Evolutionary conservation across 2,329 filamentous ascomycete species (phyloP), one percentile per base, ranked within the genome.

Genomic region (Colletotrichum spaethianum): DNA sequence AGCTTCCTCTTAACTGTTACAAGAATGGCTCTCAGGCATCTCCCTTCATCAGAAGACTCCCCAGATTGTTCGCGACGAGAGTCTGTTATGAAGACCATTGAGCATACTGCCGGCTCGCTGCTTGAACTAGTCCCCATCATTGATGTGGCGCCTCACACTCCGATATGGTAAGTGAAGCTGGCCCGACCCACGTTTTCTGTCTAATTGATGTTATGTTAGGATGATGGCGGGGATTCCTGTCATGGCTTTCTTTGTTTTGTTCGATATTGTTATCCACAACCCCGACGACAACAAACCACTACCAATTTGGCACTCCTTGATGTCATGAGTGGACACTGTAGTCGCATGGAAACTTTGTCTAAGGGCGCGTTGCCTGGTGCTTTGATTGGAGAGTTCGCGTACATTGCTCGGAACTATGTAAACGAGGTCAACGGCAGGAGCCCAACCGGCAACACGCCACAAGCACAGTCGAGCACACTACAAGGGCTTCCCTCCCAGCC

Each of bases 331-430:
- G 83, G 81, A 1, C 83, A 85, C 71, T 85, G 85, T 59, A 83
- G 80, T 63, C 78, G 80, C 4, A 74, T 85, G 18, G 84, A 85
- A 63, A 81, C 79, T 56, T 78, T 79, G 12, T 82, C 81, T 12
- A 77, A 76, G 1, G 81, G 82, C 1, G 75, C 75, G 1, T 72
- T 85, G 0, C 82, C 81, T 0, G 78, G 77, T 0, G 82, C 80
- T 2, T 72, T 83, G 2, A 73, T 84, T 3, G 77, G 80, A 1
- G 81, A 84, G 55, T 84, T 85, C 65, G 78, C 80, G 0, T 78
- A 84, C 63, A 83, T 85, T 56, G 83, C 83, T 0, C 77, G 82
- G 1, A 79, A 83, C 46, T 84, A 83, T 53, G 79, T 83, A 23
- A 76, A 77, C 63, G 74, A 50, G 42, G 72, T 74, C 38, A 72